Conservation (phyloP, 2,329 filamentous ascomycete species). For the Fusarium proliferatum region DNA sequence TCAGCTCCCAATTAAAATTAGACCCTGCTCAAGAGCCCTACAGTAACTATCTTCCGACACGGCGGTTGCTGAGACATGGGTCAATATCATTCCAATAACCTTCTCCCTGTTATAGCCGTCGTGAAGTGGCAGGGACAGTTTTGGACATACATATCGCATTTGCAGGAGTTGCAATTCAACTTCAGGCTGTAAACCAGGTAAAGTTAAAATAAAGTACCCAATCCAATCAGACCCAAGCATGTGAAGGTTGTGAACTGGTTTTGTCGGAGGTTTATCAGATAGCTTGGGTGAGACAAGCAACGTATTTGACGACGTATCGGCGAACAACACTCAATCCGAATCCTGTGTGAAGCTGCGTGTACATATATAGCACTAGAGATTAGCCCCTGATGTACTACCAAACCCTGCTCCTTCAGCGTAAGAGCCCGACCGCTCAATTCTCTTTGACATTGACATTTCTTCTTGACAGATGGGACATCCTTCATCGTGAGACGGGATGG, state of each 20-base stretch:
- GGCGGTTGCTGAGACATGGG: constrained; percentile 25
- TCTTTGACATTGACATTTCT: not conserved
- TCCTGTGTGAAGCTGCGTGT: constrained; percentile 2
- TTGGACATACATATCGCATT: not conserved
- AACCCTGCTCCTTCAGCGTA: constrained; percentile 2
- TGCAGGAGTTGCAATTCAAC: not conserved
- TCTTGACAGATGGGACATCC: constrained; percentile 11
- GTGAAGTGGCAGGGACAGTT: not conserved
- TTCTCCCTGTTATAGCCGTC: constrained; percentile 14
- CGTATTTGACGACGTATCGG: not conserved
- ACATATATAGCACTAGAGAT: not conserved
- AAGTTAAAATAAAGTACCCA: constrained; percentile 1
- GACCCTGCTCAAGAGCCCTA: constrained; percentile 12
- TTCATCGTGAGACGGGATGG: constrained; percentile 6
- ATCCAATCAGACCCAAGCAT: not conserved
- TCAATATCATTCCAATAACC: constrained; percentile 33
- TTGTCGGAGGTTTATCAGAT: not conserved
- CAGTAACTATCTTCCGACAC: not conserved
- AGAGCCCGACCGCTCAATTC: constrained; percentile 7
- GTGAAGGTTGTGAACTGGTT: not conserved
- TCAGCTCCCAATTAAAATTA: constrained; percentile 7
- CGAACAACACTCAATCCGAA: constrained; percentile 3
- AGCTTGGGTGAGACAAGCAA: not conserved
- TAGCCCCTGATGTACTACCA: constrained; percentile 22
- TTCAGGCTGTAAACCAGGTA: not conserved